Evolutionary conservation across 768 basidiomycete species (phyloP).

Genomic region (Heimioporus sp.): DNA sequence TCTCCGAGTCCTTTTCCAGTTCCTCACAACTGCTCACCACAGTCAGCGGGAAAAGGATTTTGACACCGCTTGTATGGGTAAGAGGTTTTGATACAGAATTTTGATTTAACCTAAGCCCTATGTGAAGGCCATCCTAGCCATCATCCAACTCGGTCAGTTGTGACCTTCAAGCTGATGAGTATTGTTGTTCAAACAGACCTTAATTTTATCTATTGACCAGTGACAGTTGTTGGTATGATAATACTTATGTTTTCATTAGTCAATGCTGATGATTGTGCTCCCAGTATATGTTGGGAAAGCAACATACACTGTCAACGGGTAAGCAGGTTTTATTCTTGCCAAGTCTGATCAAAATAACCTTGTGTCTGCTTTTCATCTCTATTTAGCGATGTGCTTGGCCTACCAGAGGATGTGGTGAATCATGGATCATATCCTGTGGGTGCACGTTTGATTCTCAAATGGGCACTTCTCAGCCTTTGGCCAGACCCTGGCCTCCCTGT

Average conservation of each 20-base stretch:
- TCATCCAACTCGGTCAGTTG: conserved; percentile 3
- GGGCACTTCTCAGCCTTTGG: background rate
- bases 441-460: too few relatives aligned
- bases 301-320: background rate
- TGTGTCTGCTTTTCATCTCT: too few relatives aligned
- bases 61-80: background rate
- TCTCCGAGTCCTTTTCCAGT: background rate
- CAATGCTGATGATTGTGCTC: background rate
- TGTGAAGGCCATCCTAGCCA: background rate
- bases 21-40: background rate
- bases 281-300: background rate
- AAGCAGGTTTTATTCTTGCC: background rate
- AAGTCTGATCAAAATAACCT: too few relatives aligned
- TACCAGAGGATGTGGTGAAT: background rate
- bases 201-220: too few relatives aligned
- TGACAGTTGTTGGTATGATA: background rate
- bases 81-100: background rate
- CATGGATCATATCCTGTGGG: background rate
- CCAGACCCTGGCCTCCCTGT: background rate
- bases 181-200: too few relatives aligned
- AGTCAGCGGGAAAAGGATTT: conserved; percentile 6
- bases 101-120: background rate
- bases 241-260: background rate
- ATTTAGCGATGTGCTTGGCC: background rate
- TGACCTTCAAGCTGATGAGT: too few relatives aligned